phyloP scores from a whole-genome alignment of 1,139 yeast genomes.

The Sugiyamaella xylanicola region DNA sequence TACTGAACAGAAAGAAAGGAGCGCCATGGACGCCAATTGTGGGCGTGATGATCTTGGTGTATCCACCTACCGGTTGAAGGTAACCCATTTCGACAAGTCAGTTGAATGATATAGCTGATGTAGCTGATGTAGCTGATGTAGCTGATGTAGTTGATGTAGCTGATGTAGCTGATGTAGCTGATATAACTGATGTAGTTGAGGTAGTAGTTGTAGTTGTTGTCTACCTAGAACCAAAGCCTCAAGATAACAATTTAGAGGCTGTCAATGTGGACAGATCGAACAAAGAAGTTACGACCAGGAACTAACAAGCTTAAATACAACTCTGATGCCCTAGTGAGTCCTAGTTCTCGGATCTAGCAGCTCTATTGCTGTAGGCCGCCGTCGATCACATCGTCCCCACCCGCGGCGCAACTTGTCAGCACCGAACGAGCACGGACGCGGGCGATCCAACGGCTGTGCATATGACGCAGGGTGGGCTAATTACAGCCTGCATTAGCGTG shows the following conservation, averaged over 20 bases:
- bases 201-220: no score
- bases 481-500: conserved; percentile 42
- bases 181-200: no score
- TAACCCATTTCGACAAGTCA: conserved; percentile 17
- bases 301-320: neutral
- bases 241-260: no score
- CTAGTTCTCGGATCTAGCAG: neutral
- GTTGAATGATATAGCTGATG: neutral
- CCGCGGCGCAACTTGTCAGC: neutral
- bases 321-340: neutral
- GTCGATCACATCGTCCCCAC: neutral
- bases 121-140: neutral
- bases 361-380: neutral
- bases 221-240: no score
- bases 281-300: neutral
- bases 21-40: conserved; percentile 51
- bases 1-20: conserved; percentile 27
- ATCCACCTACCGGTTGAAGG: conserved; percentile 47
- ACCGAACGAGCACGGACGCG: neutral
- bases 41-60: conserved; percentile 51
- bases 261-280: neutral
- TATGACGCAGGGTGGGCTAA: neutral
- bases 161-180: no score
- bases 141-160: neutral
- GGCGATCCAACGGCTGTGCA: neutral